These are phyloP conservation scores for Microbotryomycetes sp. DNA, from an alignment of 1,284 basidiomycete genomes.

Conservation along the genomic window DNA sequence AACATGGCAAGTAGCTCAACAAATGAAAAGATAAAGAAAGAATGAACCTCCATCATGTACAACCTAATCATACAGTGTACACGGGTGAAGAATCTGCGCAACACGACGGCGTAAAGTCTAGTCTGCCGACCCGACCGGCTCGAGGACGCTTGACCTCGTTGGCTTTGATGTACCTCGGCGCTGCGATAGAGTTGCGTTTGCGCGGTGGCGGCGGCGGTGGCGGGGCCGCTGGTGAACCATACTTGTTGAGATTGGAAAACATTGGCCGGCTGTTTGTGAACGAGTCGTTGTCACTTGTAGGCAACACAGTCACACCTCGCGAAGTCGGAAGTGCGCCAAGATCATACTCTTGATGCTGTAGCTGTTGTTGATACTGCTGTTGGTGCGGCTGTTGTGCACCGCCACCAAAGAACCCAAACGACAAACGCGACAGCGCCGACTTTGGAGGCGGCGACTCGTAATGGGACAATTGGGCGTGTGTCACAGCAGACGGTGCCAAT, in stretches of 20 bases:
- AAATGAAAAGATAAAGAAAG: neutral
- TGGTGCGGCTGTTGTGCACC: constrained; percentile 19
- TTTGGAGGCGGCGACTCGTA: neutral
- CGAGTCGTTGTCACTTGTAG: neutral
- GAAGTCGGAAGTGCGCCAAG: constrained; percentile 6
- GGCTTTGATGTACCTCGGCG: constrained; percentile 17
- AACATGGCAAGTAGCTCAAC: neutral
- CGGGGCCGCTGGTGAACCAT: neutral
- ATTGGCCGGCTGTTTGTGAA: neutral
- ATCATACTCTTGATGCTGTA: constrained; percentile 14
- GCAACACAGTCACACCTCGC: neutral
- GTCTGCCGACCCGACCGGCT: constrained; percentile 8
- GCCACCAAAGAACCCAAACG: constrained; percentile 24
- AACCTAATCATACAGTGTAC: constrained; percentile 18
- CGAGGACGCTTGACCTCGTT: constrained; percentile 16
- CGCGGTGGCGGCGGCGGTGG: constrained; percentile 16
- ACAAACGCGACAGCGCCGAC: constrained; percentile 16
- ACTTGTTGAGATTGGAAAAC: neutral
- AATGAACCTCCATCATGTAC: too few species aligned
- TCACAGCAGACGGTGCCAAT: constrained; percentile 19
- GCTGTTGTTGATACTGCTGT: neutral
- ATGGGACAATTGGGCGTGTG: constrained; percentile 8
- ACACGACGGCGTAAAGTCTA: constrained; percentile 26
- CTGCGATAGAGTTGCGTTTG: constrained; percentile 4
- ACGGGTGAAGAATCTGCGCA: constrained; percentile 17